Evolutionary conservation across 148 eudicot genomes (phyloP).

Genomic region (Rhododendron molle): DNA sequence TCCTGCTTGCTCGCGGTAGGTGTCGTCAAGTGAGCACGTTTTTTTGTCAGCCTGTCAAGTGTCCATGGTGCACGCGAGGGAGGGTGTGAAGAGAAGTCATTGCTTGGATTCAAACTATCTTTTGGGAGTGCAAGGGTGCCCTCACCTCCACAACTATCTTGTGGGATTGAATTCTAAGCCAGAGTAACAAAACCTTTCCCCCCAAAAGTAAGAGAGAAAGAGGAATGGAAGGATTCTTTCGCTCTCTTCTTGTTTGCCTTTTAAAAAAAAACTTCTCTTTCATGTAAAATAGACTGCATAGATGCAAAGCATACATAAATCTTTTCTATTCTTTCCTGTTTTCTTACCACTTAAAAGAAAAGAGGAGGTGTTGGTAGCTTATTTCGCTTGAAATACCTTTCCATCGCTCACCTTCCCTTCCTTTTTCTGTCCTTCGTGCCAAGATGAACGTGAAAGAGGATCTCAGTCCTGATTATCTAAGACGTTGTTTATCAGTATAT

Average conservation of each 20-base stretch:
- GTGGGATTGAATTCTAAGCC: not conserved
- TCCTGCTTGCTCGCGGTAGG: not conserved
- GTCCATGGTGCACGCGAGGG: not conserved
- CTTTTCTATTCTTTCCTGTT: not conserved
- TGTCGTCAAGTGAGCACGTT: not conserved
- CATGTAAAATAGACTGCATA: not conserved
- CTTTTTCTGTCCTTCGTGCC: not conserved
- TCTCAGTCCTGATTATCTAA: not conserved
- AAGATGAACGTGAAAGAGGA: not conserved
- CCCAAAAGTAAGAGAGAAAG: not conserved
- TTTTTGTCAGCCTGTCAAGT: not conserved
- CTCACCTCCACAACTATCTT: not conserved
- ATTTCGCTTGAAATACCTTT: not conserved
- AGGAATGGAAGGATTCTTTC: not conserved
- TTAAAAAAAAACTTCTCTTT: not conserved
- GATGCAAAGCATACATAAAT: not conserved
- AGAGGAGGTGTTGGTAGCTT: not conserved
- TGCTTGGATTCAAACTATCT: not conserved
- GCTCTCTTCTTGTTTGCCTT: not conserved
- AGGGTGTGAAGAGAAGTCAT: not conserved
- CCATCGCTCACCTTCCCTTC: not conserved
- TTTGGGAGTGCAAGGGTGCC: not conserved
- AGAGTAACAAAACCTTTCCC: not conserved
- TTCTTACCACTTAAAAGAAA: not conserved
- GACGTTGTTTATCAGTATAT: not conserved